Base-by-base conservation (phyloP, 225 moss, liverwort and hornwort genomes). In the Sphagnum contortum region DNA sequence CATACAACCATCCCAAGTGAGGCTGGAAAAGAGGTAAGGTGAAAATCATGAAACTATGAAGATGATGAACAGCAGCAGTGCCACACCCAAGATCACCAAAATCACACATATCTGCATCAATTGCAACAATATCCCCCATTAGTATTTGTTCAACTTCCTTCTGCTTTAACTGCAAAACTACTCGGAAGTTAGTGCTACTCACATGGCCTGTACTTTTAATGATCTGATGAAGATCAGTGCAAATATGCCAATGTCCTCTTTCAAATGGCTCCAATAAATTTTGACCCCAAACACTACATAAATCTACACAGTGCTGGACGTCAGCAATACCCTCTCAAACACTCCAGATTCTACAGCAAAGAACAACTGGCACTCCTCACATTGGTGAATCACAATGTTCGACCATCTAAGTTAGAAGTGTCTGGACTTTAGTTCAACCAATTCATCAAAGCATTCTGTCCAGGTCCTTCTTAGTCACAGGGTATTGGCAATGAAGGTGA, bases 81-180 rank as follows among this genome's bases (percentile, higher is more conserved):
- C 84, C 81, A 81, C 71, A 3, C 70, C 81, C 67, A 84, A 71
- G 59, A 84, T 84, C 46, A 81, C 81, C 63, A 84, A 68, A 69
- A 84, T 81, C 76, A 78, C 64, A 76, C 84, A 84, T 29, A 76
- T 81, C 81, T 84, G 84, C 61, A 61, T 11, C 61, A 61, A 45
- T 9, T 9, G 11, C 45, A 4, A 9, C 59, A 44, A 5, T 5
- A 6, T 6, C 2, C 9, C 9, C 12, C 57, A 11, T 11, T 57
- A 53, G 53, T 10, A 6, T 53, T 6, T 10, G 6, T 53, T 1
- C 53, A 29, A 29, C 29, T 29, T 29, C 29, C 29, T 29, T 29
- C 29, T 29, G 29, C 29, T 29, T 29, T 29, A 29, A 29, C 29
- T 29, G 29, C 29, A 29, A 29, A 29, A 29, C 29, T 29, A 29